Percentiles rank a stretch among this genome's conserved stretches.
These are phyloP conservation scores for Apostasia shenzhenica DNA, from an alignment of 106 monocot species.

Conservation along the genomic window DNA sequence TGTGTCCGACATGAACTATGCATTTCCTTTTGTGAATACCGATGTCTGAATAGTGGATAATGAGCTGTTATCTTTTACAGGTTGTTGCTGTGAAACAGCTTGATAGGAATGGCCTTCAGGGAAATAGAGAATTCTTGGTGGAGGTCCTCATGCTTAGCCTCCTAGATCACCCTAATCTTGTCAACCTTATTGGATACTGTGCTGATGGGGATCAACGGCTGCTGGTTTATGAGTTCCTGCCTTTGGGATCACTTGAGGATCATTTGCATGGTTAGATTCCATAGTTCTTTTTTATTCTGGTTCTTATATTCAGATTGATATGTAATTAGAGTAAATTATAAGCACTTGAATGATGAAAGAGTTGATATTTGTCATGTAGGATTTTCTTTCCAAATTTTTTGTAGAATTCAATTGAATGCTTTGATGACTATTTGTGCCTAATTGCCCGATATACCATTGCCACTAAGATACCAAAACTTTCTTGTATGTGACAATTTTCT, in stretches of 20 bases:
- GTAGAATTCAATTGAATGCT: too few relatives aligned
- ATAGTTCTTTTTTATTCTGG: not conserved
- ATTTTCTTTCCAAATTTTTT: too few relatives aligned
- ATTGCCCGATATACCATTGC: too few relatives aligned
- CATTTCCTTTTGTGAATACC: too few relatives aligned
- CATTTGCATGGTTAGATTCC: slow-evolving; percentile 9
- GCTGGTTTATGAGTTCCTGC: slow-evolving; percentile 8
- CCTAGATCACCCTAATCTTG: slow-evolving; percentile 11
- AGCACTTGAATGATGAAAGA: too few relatives aligned
- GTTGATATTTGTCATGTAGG: too few relatives aligned
- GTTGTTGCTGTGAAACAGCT: slow-evolving; percentile 12
- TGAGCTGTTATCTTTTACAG: not conserved
- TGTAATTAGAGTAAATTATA: too few relatives aligned
- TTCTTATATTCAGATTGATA: not conserved
- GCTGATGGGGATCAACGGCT: slow-evolving; percentile 12
- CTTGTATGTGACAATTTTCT: too few relatives aligned
- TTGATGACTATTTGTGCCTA: too few relatives aligned
- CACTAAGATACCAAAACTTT: too few relatives aligned
- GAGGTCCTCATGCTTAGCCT: slow-evolving; percentile 11
- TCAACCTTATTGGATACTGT: slow-evolving; percentile 11
- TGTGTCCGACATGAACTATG: too few relatives aligned
- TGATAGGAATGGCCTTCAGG: slow-evolving; percentile 9
- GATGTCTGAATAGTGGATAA: too few relatives aligned
- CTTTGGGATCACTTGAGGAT: slow-evolving; percentile 9
- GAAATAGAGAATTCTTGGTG: slow-evolving; percentile 13